A percentile compares a stretch with the other conserved stretches of the same genome.
These are phyloP conservation scores for Podaxis rugospora DNA, from an alignment of 768 basidiomycete species.

Conservation along the genomic window DNA sequence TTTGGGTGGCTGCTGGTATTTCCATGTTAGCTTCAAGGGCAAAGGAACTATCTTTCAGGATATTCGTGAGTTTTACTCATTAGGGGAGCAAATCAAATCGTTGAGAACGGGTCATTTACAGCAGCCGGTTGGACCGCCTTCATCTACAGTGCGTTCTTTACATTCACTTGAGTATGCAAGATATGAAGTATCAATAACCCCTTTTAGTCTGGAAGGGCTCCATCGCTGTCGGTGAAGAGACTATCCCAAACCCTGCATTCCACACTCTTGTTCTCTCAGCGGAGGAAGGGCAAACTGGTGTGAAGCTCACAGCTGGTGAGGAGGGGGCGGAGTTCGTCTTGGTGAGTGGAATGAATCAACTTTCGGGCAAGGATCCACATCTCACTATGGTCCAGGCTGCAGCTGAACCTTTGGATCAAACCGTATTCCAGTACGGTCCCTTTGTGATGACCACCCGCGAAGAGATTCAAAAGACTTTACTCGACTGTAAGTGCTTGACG, in stretches of 20 bases:
- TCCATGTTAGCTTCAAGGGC: conserved; percentile 69
- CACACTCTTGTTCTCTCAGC: conserved; percentile 84
- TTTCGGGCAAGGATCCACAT: neutral
- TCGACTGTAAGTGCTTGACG: conserved; percentile 57
- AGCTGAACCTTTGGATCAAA: conserved; percentile 86
- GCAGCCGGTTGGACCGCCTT: conserved; percentile 90
- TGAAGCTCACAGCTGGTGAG: conserved; percentile 52
- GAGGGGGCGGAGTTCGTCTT: conserved; percentile 73
- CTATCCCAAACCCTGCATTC: conserved; percentile 47
- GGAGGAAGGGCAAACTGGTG: conserved; percentile 56
- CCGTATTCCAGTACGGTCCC: conserved; percentile 83
- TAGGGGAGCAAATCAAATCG: neutral
- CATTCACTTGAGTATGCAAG: neutral
- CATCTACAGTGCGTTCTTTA: conserved; percentile 60
- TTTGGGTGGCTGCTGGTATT: conserved; percentile 92
- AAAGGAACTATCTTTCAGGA: conserved; percentile 74
- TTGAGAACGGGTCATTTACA: conserved; percentile 21
- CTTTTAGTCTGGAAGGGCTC: conserved; percentile 60
- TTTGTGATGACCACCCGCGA: conserved; percentile 81
- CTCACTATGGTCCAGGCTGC: conserved; percentile 46
- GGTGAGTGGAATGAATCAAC: conserved; percentile 33
- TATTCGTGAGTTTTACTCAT: conserved; percentile 50
- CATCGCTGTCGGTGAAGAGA: conserved; percentile 53
- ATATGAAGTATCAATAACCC: neutral
- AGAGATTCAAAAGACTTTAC: conserved; percentile 78